Evolutionary conservation across 2,329 filamentous ascomycete species (phyloP).

Genomic region (Penicillium sp.): DNA sequence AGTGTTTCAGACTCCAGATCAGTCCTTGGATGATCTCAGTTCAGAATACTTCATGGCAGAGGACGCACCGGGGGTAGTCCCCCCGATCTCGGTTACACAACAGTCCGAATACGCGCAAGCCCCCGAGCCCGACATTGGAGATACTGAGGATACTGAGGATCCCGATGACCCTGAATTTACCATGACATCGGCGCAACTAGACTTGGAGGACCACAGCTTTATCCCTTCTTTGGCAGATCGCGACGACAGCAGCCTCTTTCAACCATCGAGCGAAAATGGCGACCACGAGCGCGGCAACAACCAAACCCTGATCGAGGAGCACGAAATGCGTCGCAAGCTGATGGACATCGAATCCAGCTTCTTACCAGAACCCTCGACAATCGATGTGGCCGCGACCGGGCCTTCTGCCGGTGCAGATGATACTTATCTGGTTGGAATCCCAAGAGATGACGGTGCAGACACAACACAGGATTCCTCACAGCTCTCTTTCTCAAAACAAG

Average conservation of each 20-base stretch:
- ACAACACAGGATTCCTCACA: slow-evolving; percentile 20
- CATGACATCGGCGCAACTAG: slow-evolving; percentile 18
- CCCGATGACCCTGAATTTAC: slow-evolving; percentile 19
- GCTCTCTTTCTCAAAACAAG: slow-evolving; percentile 26
- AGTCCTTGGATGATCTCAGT: slow-evolving; percentile 30
- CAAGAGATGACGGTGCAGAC: slow-evolving; percentile 23
- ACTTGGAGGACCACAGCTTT: slow-evolving; percentile 28
- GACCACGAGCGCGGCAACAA: slow-evolving; percentile 36
- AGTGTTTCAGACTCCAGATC: slow-evolving; percentile 34
- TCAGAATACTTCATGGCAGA: slow-evolving; percentile 32
- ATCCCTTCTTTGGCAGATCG: slow-evolving; percentile 34
- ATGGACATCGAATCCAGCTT: slow-evolving; percentile 64
- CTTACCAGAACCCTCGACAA: slow-evolving; percentile 52
- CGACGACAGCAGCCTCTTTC: slow-evolving; percentile 35
- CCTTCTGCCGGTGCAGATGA: slow-evolving; percentile 39
- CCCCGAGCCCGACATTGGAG: slow-evolving; percentile 13
- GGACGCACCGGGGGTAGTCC: slow-evolving; percentile 26
- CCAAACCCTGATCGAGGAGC: slow-evolving; percentile 51
- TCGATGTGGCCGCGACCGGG: slow-evolving; percentile 34
- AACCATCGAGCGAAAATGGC: slow-evolving; percentile 32
- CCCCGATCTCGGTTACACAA: slow-evolving; percentile 21
- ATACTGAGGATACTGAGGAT: slow-evolving; percentile 16
- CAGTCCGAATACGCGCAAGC: slow-evolving; percentile 5
- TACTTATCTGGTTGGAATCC: slow-evolving; percentile 43
- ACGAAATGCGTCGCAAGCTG: slow-evolving; percentile 57